phyloP scores from a whole-genome alignment of 2,329 filamentous ascomycete species.

The Stylonectria norvegica region DNA sequence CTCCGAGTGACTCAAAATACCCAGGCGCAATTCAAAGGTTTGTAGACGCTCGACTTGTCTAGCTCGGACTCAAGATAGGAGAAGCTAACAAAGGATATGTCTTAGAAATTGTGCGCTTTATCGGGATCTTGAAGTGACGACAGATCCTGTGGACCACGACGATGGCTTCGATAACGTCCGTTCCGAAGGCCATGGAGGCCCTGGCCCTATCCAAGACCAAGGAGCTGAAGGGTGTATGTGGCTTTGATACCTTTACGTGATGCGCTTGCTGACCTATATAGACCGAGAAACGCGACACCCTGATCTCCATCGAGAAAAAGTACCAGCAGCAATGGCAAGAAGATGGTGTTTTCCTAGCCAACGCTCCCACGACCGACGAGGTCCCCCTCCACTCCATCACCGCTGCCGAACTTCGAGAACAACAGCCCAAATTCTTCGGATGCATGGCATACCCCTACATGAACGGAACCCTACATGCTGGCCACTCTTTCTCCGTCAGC shows the following conservation, averaged over 20 bases:
- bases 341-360: conserved; percentile 68
- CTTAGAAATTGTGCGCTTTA: no score
- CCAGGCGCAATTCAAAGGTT: conserved; percentile 23
- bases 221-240: conserved; percentile 55
- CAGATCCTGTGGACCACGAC: conserved; percentile 16
- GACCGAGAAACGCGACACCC: conserved; percentile 82
- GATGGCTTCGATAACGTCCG: conserved; percentile 42
- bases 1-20: conserved; percentile 33
- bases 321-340: conserved; percentile 69
- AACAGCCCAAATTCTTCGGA: conserved; percentile 88
- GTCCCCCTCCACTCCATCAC: conserved; percentile 72
- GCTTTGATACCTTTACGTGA: conserved; percentile 3
- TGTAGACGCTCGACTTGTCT: no score
- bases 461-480: conserved; percentile 86
- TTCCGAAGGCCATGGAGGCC: conserved; percentile 49
- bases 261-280: conserved; percentile 33
- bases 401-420: conserved; percentile 70
- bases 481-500: conserved; percentile 85
- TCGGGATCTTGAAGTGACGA: conserved; percentile 19
- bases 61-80: background rate
- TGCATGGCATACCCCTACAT: conserved; percentile 59
- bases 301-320: conserved; percentile 83
- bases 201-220: conserved; percentile 57
- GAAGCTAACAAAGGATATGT: background rate
- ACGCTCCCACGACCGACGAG: conserved; percentile 78